Evolutionary conservation across 169 alveolate genomes (phyloP).

Genomic region (Babesia caballi): DNA sequence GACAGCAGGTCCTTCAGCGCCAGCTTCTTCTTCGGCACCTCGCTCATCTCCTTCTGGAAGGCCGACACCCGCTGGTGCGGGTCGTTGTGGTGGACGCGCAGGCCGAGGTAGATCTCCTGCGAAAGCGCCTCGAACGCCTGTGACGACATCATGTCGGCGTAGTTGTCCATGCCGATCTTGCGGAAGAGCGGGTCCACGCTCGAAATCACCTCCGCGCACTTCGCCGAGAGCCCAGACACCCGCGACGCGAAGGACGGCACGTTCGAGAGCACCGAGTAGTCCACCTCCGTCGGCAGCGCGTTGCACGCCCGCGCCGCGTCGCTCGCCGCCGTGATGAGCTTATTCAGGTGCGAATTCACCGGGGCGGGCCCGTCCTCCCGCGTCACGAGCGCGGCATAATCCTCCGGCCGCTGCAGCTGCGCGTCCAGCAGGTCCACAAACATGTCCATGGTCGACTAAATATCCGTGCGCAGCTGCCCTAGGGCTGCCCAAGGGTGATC

Average conservation of each 20-base stretch:
- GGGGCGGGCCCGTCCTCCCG: not conserved
- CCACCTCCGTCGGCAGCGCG: conserved; percentile 6
- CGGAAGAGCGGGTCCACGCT: not conserved
- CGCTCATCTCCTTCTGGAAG: not conserved
- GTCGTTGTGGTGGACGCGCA: conserved; percentile 16
- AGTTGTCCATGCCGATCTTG: conserved; percentile 4
- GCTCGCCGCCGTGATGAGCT: conserved; percentile 16
- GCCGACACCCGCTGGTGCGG: conserved; percentile 10
- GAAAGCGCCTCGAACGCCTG: conserved; percentile 17
- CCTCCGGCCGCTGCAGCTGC: conserved; percentile 44
- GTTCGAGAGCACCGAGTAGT: not conserved
- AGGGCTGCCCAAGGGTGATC: not conserved
- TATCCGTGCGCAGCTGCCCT: not conserved
- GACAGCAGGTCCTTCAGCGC: not conserved
- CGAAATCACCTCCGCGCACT: not conserved
- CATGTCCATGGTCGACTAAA: conserved; percentile 36
- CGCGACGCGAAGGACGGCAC: not conserved
- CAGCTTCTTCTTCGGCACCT: not conserved
- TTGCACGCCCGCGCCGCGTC: conserved; percentile 9
- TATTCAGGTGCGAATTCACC: conserved; percentile 23
- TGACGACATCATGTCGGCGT: not conserved
- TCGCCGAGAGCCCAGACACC: not conserved
- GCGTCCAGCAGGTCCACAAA: conserved; percentile 47
- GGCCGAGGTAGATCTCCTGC: conserved; percentile 19
- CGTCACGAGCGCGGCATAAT: conserved; percentile 2